phyloP scores from a whole-genome alignment of 2,329 filamentous ascomycete genomes.

The Claviceps arundinis region DNA sequence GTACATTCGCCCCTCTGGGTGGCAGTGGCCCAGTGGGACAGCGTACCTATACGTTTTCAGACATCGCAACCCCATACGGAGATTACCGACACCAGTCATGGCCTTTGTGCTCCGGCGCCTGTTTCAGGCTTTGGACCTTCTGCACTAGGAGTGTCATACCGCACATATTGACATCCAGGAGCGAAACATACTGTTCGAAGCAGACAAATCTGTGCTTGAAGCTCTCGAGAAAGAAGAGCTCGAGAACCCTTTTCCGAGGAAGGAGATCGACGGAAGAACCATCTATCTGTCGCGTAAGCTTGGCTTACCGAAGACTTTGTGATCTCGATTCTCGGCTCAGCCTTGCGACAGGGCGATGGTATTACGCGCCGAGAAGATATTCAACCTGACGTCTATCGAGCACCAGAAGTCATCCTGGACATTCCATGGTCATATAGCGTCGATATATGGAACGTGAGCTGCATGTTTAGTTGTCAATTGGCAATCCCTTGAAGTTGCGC shows the following conservation, averaged over 20 bases:
- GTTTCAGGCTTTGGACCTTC: constrained; percentile 30
- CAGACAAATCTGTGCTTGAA: constrained; percentile 24
- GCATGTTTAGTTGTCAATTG: constrained; percentile 24
- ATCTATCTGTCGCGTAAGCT: constrained; percentile 31
- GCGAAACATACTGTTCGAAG: constrained; percentile 32
- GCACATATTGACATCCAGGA: constrained; percentile 34
- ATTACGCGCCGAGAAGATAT: constrained; percentile 19
- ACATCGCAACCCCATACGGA: constrained; percentile 23
- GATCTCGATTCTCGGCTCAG: constrained; percentile 39
- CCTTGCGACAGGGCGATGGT: constrained; percentile 21
- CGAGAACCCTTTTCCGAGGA: constrained; percentile 25
- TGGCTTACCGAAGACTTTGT: constrained; percentile 24
- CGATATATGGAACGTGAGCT: constrained; percentile 40
- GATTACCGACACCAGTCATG: constrained; percentile 21
- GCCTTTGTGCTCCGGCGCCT: constrained; percentile 23
- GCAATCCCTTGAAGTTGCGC: too few species aligned
- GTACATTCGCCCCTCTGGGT: constrained; percentile 20
- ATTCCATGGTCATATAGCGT: constrained; percentile 29
- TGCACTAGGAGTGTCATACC: constrained; percentile 32
- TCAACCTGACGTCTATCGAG: constrained; percentile 23
- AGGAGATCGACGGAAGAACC: constrained; percentile 24
- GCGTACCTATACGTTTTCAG: too few species aligned
- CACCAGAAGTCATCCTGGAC: constrained; percentile 33
- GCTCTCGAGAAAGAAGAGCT: constrained; percentile 27
- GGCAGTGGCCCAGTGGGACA: too few species aligned